Conservation (phyloP, 805 yeast species). For the Ogataea ganodermae region DNA sequence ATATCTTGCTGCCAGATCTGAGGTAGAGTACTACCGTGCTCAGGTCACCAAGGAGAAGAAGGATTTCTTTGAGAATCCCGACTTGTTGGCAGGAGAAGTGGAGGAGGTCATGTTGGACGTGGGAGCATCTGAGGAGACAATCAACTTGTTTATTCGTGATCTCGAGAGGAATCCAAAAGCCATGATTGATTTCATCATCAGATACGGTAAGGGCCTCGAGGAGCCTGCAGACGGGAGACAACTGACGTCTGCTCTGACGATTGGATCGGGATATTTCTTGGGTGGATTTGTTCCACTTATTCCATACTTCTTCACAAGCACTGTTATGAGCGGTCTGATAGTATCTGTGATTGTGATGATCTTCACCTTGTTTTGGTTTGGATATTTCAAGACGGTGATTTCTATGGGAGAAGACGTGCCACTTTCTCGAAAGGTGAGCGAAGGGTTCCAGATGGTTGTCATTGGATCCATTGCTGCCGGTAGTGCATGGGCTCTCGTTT, state of each 20-base stretch:
- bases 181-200: slow-evolving; percentile 83
- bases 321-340: slow-evolving; percentile 77
- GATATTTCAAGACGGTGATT: slow-evolving; percentile 79
- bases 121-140: slow-evolving; percentile 71
- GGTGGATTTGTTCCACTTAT: slow-evolving; percentile 92
- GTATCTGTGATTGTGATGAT: slow-evolving; percentile 79
- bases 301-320: slow-evolving; percentile 82
- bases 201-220: slow-evolving; percentile 89
- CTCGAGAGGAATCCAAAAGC: slow-evolving; percentile 74
- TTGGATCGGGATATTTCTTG: slow-evolving; percentile 83
- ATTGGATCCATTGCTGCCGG: slow-evolving; percentile 98
- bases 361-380: slow-evolving; percentile 83
- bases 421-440: slow-evolving; percentile 57
- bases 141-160: slow-evolving; percentile 72
- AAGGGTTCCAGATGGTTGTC: slow-evolving; percentile 89
- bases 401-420: slow-evolving; percentile 82
- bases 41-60: slow-evolving; percentile 73
- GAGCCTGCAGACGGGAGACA: slow-evolving; percentile 95
- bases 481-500: slow-evolving; percentile 92
- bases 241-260: slow-evolving; percentile 82
- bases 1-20: slow-evolving; percentile 90
- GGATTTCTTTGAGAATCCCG: slow-evolving; percentile 64
- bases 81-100: slow-evolving; percentile 69
- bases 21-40: slow-evolving; percentile 69
- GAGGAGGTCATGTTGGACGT: slow-evolving; percentile 79